These are phyloP conservation scores for Myxozyma lipomycoides DNA, from an alignment of 805 yeast genomes.

Conservation along the genomic window DNA sequence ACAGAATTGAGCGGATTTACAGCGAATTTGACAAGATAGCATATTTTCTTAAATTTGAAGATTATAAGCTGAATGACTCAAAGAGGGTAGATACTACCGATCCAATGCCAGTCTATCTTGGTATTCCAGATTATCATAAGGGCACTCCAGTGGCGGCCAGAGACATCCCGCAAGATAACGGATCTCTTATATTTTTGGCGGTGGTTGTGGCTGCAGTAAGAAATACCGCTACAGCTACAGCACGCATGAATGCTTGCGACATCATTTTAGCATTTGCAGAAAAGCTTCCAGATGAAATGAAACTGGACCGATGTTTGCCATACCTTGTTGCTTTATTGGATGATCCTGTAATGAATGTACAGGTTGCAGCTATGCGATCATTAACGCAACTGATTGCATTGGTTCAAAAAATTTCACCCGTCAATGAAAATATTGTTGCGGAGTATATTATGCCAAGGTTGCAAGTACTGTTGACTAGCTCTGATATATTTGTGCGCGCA, in stretches of 20 bases:
- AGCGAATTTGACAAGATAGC: constrained; percentile 53
- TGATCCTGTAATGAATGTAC: constrained; percentile 62
- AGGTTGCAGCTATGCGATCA: constrained; percentile 58
- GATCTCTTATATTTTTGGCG: constrained; percentile 56
- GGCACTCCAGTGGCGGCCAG: constrained; percentile 10
- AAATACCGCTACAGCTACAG: constrained; percentile 55
- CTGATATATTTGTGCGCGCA: constrained; percentile 52
- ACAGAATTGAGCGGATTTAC: constrained; percentile 58
- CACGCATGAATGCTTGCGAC: constrained; percentile 68
- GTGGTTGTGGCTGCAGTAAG: constrained; percentile 57
- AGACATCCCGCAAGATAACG: constrained; percentile 32
- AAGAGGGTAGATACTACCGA: constrained; percentile 1
- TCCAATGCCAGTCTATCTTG: constrained; percentile 28
- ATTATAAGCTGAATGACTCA: not conserved
- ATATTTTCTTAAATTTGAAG: constrained; percentile 40
- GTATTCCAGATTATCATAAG: constrained; percentile 27
- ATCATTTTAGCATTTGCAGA: constrained; percentile 72
- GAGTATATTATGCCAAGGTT: constrained; percentile 79
- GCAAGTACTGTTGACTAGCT: constrained; percentile 41
- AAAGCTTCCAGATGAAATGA: constrained; percentile 72
- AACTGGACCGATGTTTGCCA: constrained; percentile 81
- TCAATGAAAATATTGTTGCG: constrained; percentile 71
- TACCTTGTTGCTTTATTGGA: constrained; percentile 69
- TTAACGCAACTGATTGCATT: constrained; percentile 63
- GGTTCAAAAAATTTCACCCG: constrained; percentile 63